Conservation (phyloP, 2,329 filamentous ascomycete genomes). For the Epichloe gansuensis region DNA sequence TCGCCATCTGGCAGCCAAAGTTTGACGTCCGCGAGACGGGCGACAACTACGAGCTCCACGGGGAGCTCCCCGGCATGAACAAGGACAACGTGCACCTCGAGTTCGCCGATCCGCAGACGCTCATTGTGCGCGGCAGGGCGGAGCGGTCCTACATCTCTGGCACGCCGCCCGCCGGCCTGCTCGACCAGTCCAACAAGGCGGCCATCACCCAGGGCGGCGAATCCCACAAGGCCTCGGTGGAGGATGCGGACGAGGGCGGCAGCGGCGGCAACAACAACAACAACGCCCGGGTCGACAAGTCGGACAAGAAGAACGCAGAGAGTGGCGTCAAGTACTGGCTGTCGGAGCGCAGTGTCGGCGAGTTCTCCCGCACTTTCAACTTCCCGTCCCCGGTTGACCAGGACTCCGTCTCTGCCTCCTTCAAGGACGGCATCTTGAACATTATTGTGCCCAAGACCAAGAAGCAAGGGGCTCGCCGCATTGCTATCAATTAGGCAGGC, state of each 20-base stretch:
- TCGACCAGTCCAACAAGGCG: conserved; percentile 24
- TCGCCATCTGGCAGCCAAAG: conserved; percentile 48
- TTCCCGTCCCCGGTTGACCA: conserved; percentile 50
- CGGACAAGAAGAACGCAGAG: conserved; percentile 18
- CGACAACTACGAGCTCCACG: conserved; percentile 56
- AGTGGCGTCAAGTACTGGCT: conserved; percentile 50
- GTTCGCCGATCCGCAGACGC: conserved; percentile 57
- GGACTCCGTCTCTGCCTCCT: conserved; percentile 42
- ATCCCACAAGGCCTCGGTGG: conserved; percentile 43
- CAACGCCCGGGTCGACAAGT: conserved; percentile 8
- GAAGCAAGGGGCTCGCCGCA: conserved; percentile 16
- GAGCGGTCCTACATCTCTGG: conserved; percentile 44
- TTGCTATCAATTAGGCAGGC: conserved; percentile 11
- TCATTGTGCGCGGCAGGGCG: conserved; percentile 52
- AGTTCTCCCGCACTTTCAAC: conserved; percentile 51
- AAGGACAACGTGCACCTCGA: conserved; percentile 62
- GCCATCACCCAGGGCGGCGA: conserved; percentile 24
- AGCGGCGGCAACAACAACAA: no score
- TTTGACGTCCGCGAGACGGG: conserved; percentile 60
- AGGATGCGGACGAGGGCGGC: conserved; percentile 31
- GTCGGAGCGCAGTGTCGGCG: conserved; percentile 46
- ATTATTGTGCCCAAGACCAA: conserved; percentile 39
- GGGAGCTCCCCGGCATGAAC: conserved; percentile 60
- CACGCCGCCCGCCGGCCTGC: conserved; percentile 28
- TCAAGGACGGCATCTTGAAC: conserved; percentile 50